phyloP scores from a whole-genome alignment of 2,329 filamentous ascomycete species.

The Madurella fahalii region DNA sequence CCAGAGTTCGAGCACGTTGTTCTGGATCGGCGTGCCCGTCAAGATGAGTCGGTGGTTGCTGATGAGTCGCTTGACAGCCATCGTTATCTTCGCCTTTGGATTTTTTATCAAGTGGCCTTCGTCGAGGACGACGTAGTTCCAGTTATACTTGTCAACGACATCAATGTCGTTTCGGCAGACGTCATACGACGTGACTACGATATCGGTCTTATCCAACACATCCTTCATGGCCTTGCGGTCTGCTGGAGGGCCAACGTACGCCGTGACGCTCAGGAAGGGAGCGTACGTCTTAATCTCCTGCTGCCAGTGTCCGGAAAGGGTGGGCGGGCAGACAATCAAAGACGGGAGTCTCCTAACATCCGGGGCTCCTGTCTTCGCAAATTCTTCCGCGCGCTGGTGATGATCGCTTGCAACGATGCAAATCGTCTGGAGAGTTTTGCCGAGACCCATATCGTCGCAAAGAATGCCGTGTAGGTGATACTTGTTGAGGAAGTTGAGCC shows the following conservation, averaged over 20 bases:
- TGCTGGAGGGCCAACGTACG: conserved; percentile 84
- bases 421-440: conserved; percentile 93
- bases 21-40: conserved; percentile 95
- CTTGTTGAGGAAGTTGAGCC: conserved; percentile 95
- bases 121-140: conserved; percentile 97
- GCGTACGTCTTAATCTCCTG: conserved; percentile 96
- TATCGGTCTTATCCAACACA: conserved; percentile 72
- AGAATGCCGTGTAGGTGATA: conserved; percentile 98
- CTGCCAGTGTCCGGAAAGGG: conserved; percentile 96
- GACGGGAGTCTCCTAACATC: conserved; percentile 81
- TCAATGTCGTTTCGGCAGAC: conserved; percentile 96
- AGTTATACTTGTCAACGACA: conserved; percentile 73
- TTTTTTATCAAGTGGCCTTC: conserved; percentile 99
- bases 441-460: conserved; percentile 98
- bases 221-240: conserved; percentile 71
- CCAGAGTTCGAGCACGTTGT: conserved; percentile 96
- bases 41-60: conserved; percentile 96
- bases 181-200: conserved; percentile 97
- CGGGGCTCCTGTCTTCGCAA: conserved; percentile 70
- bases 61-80: conserved; percentile 81
- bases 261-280: conserved; percentile 83
- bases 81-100: conserved; percentile 90
- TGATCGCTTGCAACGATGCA: conserved; percentile 98
- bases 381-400: conserved; percentile 88
- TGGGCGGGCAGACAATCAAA: conserved; percentile 92